Conservation (phyloP, 225 moss, liverwort and hornwort genomes). For the Marchantia polymorpha region DNA sequence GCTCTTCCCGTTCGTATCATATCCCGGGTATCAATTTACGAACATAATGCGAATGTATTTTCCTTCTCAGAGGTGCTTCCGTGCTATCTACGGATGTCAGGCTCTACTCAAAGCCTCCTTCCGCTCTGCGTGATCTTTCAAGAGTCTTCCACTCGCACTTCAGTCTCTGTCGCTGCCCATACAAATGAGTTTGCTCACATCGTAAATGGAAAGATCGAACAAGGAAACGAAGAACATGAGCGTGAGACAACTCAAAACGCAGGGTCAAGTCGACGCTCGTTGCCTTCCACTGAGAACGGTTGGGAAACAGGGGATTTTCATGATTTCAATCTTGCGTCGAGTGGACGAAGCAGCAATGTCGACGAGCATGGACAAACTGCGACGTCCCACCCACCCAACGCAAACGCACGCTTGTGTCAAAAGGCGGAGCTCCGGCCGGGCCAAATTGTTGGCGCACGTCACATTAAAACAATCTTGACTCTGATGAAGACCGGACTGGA, state of each 20-base stretch:
- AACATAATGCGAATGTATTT: not conserved
- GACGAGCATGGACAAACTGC: too few species aligned
- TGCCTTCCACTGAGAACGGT: not conserved
- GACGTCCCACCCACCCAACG: too few species aligned
- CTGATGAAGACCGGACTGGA: not conserved
- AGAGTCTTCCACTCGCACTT: not conserved
- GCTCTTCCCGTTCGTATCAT: not conserved
- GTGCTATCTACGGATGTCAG: not conserved
- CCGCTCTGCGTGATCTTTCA: not conserved
- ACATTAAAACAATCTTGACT: too few species aligned
- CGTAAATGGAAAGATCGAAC: not conserved
- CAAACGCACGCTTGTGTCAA: too few species aligned
- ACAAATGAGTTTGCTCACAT: not conserved
- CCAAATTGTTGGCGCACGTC: too few species aligned
- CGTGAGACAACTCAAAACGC: not conserved
- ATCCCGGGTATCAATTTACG: not conserved
- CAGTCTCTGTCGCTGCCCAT: not conserved
- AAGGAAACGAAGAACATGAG: not conserved
- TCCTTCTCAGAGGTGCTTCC: not conserved
- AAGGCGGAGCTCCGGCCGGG: too few species aligned
- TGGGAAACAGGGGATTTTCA: not conserved
- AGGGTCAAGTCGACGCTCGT: too few species aligned
- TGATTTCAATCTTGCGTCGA: too few species aligned
- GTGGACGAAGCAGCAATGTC: too few species aligned
- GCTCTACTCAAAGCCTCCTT: not conserved